phyloP scores from a whole-genome alignment of 371 early-diverging fungal species.

The Syncephalastrum monosporum region DNA sequence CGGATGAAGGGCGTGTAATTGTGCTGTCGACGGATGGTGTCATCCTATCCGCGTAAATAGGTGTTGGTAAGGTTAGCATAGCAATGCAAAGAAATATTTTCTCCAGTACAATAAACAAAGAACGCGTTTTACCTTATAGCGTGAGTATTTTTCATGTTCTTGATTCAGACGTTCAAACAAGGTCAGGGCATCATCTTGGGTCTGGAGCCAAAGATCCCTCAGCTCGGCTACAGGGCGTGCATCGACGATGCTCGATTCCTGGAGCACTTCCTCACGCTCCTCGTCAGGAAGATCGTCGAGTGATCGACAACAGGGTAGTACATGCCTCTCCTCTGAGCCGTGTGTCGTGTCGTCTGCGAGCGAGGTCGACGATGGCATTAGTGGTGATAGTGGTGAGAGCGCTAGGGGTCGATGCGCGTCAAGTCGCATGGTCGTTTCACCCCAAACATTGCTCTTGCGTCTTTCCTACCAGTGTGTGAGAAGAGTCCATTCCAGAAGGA shows the following conservation, averaged over 20 bases:
- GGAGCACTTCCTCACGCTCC: conserved; percentile 11
- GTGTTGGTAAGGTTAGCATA: conserved; percentile 1
- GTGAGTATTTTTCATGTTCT: conserved; percentile 22
- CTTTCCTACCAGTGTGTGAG: too few relatives aligned
- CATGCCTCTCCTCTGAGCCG: not conserved
- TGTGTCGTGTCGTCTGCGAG: too few relatives aligned
- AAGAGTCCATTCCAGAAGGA: not conserved
- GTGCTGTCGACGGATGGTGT: conserved; percentile 20
- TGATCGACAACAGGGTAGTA: conserved; percentile 9
- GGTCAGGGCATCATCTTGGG: conserved; percentile 23
- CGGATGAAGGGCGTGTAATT: conserved; percentile 28
- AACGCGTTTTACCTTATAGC: conserved; percentile 19
- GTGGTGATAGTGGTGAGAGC: not conserved
- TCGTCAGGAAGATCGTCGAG: conserved; percentile 17
- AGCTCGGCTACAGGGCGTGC: conserved; percentile 13
- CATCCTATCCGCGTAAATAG: conserved; percentile 11
- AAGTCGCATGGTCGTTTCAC: not conserved
- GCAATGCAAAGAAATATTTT: not conserved
- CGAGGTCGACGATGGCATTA: not conserved
- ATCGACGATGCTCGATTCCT: conserved; percentile 7
- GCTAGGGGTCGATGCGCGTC: conserved; percentile 1
- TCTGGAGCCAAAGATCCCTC: conserved; percentile 24
- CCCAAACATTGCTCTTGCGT: not conserved
- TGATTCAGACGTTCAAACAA: conserved; percentile 16
- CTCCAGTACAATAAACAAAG: not conserved